Evolutionary conservation across 441 rosid species (phyloP), one percentile per base, ranked within the genome.

Genomic region (Pelargonium australe): DNA sequence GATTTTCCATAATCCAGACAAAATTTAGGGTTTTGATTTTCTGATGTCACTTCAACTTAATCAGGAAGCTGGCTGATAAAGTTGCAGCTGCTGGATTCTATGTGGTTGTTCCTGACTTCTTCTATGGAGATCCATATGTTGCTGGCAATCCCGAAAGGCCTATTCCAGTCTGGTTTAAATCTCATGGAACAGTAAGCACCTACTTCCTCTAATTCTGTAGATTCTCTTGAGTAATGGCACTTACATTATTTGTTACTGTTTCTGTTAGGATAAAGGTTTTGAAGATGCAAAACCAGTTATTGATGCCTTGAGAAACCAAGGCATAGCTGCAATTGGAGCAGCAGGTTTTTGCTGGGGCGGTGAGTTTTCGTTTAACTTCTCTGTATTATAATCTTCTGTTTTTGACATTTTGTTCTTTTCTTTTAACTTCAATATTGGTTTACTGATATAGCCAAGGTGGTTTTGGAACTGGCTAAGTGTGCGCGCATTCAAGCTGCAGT

Each of bases 21-120:
- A 62, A 20, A 25, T n/a, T 25, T 34, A 62, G 11, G 65, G 37
- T 62, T 62, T 10, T 13, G 14, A 63, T 55, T 63, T 57, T 57
- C 25, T 17, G 62, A 16, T 57, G 62, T 7, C 20, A 19, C 8
- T 57, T 57, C 20, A 17, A 57, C 58, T 25, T 25, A 25, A 25
- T 37, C 0, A 77, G 80, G 77, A 67, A 70, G 68, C 71, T 78
- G 14, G 80, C 80, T 4, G 78, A 74, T 66, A 68, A 74, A 63
- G 67, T 78, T 49, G 80, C 78, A 2, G 47, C 65, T 6, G 64
- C 47, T 17, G 81, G 81, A 65, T 78, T 64, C 71, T 75, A 68
- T 65, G 81, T 75, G 12, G 76, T 78, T 31, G 76, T 75, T 11
- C 81, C 81, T 0, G 78, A 78, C 63, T 78, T 78, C 65, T 78